phyloP scores from a whole-genome alignment of 495 filamentous ascomycete genomes.

The Podospora tetraspora region DNA sequence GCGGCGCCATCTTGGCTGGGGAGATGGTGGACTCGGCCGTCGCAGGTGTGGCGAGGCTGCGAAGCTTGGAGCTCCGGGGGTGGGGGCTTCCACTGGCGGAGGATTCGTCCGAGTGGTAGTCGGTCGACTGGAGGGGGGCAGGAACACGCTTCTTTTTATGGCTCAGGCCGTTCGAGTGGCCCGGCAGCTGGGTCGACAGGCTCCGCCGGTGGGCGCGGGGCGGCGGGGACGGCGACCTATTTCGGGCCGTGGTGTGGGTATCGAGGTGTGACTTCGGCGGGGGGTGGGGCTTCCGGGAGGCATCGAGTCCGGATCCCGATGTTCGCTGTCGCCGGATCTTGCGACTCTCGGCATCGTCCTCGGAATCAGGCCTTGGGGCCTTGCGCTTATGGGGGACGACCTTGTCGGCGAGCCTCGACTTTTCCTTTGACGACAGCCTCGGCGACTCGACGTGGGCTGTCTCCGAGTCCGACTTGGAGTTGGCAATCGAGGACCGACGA shows the following conservation, averaged over 20 bases:
- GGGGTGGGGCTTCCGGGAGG: constrained; percentile 28
- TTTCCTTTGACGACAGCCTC: constrained; percentile 33
- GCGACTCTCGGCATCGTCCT: constrained; percentile 44
- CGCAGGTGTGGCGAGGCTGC: constrained; percentile 56
- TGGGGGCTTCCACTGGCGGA: constrained; percentile 66
- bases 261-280: constrained; percentile 33
- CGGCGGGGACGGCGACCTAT: constrained; percentile 61
- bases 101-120: constrained; percentile 68
- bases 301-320: constrained; percentile 40
- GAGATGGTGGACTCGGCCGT: constrained; percentile 54
- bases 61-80: constrained; percentile 59
- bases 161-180: constrained; percentile 46
- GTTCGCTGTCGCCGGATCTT: constrained; percentile 45
- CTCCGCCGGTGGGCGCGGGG: constrained; percentile 56
- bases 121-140: constrained; percentile 55
- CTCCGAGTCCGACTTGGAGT: constrained; percentile 46
- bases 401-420: constrained; percentile 36
- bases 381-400: constrained; percentile 41
- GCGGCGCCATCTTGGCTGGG: constrained; percentile 59
- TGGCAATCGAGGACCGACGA: constrained; percentile 36
- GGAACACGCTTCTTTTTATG: constrained; percentile 53
- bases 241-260: constrained; percentile 36
- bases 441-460: constrained; percentile 32
- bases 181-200: constrained; percentile 55
- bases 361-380: constrained; percentile 42